phyloP scores from a whole-genome alignment of 495 filamentous ascomycete genomes.

The Delitschia confertaspora region DNA sequence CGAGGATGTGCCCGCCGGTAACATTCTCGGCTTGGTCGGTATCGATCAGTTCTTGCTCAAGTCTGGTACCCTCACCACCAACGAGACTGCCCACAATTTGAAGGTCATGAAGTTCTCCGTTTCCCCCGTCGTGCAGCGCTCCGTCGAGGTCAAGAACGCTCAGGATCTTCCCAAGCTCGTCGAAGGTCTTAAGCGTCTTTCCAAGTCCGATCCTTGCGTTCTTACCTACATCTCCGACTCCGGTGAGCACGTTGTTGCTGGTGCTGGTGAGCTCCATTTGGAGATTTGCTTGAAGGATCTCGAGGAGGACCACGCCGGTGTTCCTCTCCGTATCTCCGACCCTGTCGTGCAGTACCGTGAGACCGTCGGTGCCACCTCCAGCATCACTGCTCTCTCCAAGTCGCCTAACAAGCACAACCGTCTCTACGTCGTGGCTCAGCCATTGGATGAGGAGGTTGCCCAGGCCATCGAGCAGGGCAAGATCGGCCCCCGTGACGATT shows the following conservation, averaged over 20 bases:
- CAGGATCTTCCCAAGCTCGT: constrained; percentile 99
- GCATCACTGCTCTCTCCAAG: constrained; percentile 96
- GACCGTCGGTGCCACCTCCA: constrained; percentile 71
- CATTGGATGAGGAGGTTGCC: constrained; percentile 81
- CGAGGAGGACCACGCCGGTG: constrained; percentile 97
- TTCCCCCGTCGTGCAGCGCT: constrained; percentile 95
- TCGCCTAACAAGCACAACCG: constrained; percentile 99
- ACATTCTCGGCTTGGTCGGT: constrained; percentile 98
- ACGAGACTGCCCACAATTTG: constrained; percentile 96
- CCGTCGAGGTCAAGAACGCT: constrained; percentile 99
- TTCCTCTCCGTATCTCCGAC: constrained; percentile 92
- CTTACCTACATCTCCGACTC: constrained; percentile 78
- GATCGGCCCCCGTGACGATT: constrained; percentile 93
- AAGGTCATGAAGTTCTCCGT: constrained; percentile 99
- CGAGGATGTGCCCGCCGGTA: constrained; percentile 97
- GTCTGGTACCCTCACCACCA: constrained; percentile 97
- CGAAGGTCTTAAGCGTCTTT: constrained; percentile 99
- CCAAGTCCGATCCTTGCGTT: constrained; percentile 99
- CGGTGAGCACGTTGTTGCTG: constrained; percentile 97
- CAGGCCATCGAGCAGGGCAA: constrained; percentile 86
- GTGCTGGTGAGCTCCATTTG: constrained; percentile 97
- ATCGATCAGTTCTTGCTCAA: constrained; percentile 99
- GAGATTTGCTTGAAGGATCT: constrained; percentile 99
- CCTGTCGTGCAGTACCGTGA: constrained; percentile 98
- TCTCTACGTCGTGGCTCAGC: constrained; percentile 87